phyloP scores from a whole-genome alignment of 164 flowering plant species.

The Cinnamomum micranthum region DNA sequence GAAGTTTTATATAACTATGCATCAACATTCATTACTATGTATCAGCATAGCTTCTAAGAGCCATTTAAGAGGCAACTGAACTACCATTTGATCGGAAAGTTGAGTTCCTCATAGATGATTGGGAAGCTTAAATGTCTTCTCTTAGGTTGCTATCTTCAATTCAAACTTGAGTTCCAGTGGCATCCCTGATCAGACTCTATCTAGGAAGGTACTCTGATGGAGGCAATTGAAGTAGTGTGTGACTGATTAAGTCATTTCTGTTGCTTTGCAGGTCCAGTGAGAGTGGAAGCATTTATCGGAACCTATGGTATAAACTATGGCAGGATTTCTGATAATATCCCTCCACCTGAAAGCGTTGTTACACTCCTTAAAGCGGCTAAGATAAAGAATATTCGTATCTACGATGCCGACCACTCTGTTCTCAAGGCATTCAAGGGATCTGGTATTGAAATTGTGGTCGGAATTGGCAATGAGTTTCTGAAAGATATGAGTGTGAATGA shows the following conservation, averaged over 20 bases:
- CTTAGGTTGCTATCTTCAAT: background rate
- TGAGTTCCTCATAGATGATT: background rate
- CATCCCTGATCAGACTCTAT: background rate
- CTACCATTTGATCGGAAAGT: background rate
- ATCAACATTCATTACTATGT: no score
- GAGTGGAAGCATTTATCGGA: slow-evolving; percentile 47
- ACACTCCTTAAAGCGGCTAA: slow-evolving; percentile 72
- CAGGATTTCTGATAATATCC: slow-evolving; percentile 69
- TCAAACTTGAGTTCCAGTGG: background rate
- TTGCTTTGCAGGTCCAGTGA: slow-evolving; percentile 16
- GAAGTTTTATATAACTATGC: no score
- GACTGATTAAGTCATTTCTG: slow-evolving; percentile 22
- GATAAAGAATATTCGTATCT: slow-evolving; percentile 73
- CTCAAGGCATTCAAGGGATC: slow-evolving; percentile 59
- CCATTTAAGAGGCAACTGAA: background rate
- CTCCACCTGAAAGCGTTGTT: slow-evolving; percentile 64
- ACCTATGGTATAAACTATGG: slow-evolving; percentile 87
- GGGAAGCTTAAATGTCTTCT: background rate
- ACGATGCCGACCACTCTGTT: slow-evolving; percentile 65
- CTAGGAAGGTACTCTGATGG: background rate
- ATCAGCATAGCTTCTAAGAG: background rate
- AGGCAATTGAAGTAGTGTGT: no score
- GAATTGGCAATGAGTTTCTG: slow-evolving; percentile 57
- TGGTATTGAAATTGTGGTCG: slow-evolving; percentile 65
- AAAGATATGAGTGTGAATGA: slow-evolving; percentile 57